Percentiles rank a stretch among this genome's conserved stretches.
Conservation (phyloP, 2,329 filamentous ascomycete species). For the Calonectria hawksworthii region DNA sequence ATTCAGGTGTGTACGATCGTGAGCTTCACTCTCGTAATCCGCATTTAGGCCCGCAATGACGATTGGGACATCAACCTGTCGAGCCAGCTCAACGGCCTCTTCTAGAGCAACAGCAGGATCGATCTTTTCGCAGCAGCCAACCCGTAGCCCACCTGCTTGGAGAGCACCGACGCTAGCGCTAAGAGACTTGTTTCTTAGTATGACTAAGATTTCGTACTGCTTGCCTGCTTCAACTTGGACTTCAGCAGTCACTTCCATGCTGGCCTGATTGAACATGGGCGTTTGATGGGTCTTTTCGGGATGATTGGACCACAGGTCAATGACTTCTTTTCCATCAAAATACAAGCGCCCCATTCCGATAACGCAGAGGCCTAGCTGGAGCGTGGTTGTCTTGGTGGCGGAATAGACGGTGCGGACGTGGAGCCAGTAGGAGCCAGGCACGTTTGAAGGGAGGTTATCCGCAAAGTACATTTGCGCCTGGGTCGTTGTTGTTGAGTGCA, state of each 20-base stretch:
- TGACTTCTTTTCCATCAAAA: slow-evolving; percentile 48
- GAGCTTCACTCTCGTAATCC: slow-evolving; percentile 61
- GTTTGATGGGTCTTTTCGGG: slow-evolving; percentile 32
- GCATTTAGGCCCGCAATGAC: slow-evolving; percentile 68
- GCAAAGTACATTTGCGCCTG: slow-evolving; percentile 22
- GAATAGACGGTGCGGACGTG: neutral
- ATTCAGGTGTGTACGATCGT: slow-evolving; percentile 78
- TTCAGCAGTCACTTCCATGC: neutral
- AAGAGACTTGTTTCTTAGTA: neutral
- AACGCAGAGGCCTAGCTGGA: neutral
- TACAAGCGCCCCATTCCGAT: slow-evolving; percentile 48
- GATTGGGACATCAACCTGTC: slow-evolving; percentile 71
- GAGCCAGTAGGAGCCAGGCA: neutral
- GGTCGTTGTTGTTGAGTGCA: neutral
- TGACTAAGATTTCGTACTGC: slow-evolving; percentile 15
- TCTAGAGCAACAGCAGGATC: slow-evolving; percentile 22
- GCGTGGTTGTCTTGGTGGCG: neutral
- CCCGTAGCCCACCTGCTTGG: slow-evolving; percentile 7
- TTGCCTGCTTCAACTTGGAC: slow-evolving; percentile 8
- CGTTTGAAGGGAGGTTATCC: neutral
- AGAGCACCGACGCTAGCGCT: neutral
- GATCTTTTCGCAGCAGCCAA: slow-evolving; percentile 27
- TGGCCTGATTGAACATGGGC: neutral
- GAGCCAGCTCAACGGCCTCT: slow-evolving; percentile 55
- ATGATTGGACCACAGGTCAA: slow-evolving; percentile 46